Evolutionary conservation across 108 stramenopile species (phyloP).

Genomic region (Cyclotella distinguenda): DNA sequence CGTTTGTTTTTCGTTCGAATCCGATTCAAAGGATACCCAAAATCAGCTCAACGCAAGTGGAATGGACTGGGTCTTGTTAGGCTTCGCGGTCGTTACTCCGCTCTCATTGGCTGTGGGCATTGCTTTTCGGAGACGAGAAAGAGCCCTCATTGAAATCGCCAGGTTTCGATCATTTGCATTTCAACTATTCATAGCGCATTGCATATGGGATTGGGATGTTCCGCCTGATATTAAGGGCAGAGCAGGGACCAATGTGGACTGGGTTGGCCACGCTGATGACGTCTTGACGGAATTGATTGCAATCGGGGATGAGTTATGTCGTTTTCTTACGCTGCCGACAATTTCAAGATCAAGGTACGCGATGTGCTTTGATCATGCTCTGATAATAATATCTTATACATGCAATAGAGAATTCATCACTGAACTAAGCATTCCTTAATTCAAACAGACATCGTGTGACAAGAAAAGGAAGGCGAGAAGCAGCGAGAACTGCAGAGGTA

Average conservation of each 20-base stretch:
- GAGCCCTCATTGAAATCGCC: constrained; percentile 55
- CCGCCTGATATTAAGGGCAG: constrained; percentile 11
- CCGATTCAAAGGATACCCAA: constrained; percentile 2
- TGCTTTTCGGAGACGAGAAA: constrained; percentile 66
- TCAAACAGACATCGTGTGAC: constrained; percentile 52
- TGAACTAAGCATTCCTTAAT: neutral
- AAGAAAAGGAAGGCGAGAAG: constrained; percentile 46
- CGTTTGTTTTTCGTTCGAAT: neutral
- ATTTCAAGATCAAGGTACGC: constrained; percentile 41
- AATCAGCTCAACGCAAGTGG: constrained; percentile 12
- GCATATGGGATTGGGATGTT: constrained; percentile 68
- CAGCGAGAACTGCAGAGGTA: constrained; percentile 40
- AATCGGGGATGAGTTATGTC: constrained; percentile 52
- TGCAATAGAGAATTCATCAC: neutral
- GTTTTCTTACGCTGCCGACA: constrained; percentile 68
- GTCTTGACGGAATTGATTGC: constrained; percentile 48
- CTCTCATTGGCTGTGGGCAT: constrained; percentile 57
- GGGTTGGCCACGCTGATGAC: constrained; percentile 58
- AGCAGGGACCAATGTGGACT: constrained; percentile 42
- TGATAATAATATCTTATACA: neutral
- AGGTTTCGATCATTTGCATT: constrained; percentile 52
- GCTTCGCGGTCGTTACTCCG: constrained; percentile 76
- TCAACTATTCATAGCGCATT: constrained; percentile 57
- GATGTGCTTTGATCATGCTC: neutral
- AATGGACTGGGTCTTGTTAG: constrained; percentile 69